A percentile compares a stretch with the other conserved stretches of the same genome.
Conservation (phyloP, 2,329 filamentous ascomycete genomes). For the Aspergillus pseudotamarii region DNA sequence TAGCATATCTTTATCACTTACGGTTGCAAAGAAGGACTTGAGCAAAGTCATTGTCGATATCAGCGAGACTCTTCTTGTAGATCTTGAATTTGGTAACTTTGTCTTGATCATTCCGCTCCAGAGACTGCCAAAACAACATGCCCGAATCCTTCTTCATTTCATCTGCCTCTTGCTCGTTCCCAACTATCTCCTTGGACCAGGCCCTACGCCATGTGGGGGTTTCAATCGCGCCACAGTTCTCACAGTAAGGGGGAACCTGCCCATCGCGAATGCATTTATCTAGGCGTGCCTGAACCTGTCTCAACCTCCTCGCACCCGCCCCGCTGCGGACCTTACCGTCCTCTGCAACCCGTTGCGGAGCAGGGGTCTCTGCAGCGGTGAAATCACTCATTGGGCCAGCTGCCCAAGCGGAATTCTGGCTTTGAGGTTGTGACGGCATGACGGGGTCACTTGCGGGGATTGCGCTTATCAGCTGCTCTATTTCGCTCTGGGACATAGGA, state of each 20-base stretch:
- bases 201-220: conserved; percentile 96
- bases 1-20: conserved; percentile 49
- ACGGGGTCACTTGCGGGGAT: conserved; percentile 57
- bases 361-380: conserved; percentile 43
- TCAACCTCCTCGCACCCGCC: conserved; percentile 66
- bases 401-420: conserved; percentile 45
- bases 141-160: conserved; percentile 72
- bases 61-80: conserved; percentile 72
- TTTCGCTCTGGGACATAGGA: conserved; percentile 37
- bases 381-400: conserved; percentile 49
- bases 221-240: conserved; percentile 92
- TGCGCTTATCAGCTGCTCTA: conserved; percentile 33
- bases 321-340: conserved; percentile 48
- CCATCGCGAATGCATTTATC: conserved; percentile 70
- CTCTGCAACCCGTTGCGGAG: conserved; percentile 29
- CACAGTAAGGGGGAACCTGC: conserved; percentile 83
- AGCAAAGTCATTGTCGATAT: conserved; percentile 71
- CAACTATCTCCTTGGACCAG: conserved; percentile 75
- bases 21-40: conserved; percentile 85
- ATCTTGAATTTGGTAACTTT: conserved; percentile 68
- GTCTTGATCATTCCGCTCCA: conserved; percentile 65
- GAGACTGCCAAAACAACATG: conserved; percentile 72
- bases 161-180: conserved; percentile 69
- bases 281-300: conserved; percentile 61
- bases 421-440: conserved; percentile 26